These are phyloP conservation scores for Blastocystis sp. DNA, from an alignment of 352 stramenopile genomes.

Conservation along the genomic window DNA sequence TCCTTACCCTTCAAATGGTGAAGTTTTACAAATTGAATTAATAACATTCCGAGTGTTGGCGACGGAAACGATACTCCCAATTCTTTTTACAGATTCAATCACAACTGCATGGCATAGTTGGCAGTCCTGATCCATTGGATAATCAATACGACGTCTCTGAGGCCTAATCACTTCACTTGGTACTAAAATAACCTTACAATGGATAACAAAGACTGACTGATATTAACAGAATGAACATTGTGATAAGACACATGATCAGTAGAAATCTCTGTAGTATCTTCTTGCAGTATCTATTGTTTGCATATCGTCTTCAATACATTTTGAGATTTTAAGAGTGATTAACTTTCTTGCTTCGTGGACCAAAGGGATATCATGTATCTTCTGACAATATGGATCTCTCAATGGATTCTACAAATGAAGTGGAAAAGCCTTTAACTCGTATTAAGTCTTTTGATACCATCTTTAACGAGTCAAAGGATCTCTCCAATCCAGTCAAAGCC, in stretches of 20 bases:
- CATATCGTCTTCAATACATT: too few relatives aligned
- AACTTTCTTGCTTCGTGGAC: conserved; percentile 15
- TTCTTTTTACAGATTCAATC: conserved; percentile 42
- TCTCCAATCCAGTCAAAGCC: background rate
- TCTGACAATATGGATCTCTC: background rate
- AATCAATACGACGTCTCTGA: conserved; percentile 41
- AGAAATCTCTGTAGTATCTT: background rate
- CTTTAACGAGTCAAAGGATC: background rate
- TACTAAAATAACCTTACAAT: conserved; percentile 12
- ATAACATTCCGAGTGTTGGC: conserved; percentile 15
- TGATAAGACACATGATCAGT: background rate
- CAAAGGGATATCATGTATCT: background rate
- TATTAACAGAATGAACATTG: background rate
- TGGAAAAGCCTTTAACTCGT: background rate
- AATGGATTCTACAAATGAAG: background rate
- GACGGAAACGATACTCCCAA: background rate
- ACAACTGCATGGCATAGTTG: conserved; percentile 45
- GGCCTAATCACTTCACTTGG: background rate
- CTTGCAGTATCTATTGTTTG: background rate
- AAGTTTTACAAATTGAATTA: conserved; percentile 55
- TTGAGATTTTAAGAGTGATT: background rate
- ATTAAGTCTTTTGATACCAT: background rate
- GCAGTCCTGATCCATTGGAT: conserved; percentile 52
- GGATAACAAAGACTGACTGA: background rate
- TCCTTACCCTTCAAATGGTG: conserved; percentile 28